These are phyloP conservation scores for Daedaleopsis sinensis DNA, from an alignment of 768 basidiomycete species.

Conservation along the genomic window DNA sequence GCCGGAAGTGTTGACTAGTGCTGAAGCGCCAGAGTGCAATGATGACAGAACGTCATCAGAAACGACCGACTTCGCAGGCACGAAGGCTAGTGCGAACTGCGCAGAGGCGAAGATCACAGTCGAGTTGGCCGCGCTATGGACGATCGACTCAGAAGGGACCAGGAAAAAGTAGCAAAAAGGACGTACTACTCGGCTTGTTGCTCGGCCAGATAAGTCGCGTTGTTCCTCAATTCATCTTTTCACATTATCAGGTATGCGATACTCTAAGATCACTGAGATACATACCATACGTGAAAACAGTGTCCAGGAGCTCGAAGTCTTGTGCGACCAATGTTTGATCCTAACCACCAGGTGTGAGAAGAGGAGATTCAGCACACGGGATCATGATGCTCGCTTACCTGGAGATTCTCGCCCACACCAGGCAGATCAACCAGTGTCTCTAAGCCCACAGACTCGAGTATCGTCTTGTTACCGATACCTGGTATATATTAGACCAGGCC, in stretches of 20 bases:
- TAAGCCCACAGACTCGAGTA: not conserved
- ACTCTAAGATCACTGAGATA: too few relatives aligned
- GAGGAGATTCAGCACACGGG: too few relatives aligned
- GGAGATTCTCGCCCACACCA: slow-evolving; percentile 13
- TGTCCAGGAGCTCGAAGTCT: not conserved
- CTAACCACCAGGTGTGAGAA: not conserved
- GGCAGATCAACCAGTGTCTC: slow-evolving; percentile 8
- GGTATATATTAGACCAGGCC: too few relatives aligned
- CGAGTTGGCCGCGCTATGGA: not conserved
- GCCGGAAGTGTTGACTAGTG: not conserved
- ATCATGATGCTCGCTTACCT: not conserved
- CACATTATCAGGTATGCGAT: not conserved
- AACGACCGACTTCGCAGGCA: not conserved
- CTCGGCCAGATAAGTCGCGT: slow-evolving; percentile 1
- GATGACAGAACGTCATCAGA: not conserved
- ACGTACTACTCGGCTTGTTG: slow-evolving; percentile 8
- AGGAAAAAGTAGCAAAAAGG: not conserved
- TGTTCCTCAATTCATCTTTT: slow-evolving; percentile 6
- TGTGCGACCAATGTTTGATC: not conserved
- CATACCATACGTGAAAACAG: slow-evolving; percentile 2
- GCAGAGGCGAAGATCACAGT: not conserved
- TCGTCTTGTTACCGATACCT: slow-evolving; percentile 10
- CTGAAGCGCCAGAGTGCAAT: not conserved
- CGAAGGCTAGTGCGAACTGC: not conserved
- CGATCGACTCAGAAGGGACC: not conserved